phyloP scores from a whole-genome alignment of 192 early-diverging fungal species.

The Phlyctochytrium arcticum region DNA sequence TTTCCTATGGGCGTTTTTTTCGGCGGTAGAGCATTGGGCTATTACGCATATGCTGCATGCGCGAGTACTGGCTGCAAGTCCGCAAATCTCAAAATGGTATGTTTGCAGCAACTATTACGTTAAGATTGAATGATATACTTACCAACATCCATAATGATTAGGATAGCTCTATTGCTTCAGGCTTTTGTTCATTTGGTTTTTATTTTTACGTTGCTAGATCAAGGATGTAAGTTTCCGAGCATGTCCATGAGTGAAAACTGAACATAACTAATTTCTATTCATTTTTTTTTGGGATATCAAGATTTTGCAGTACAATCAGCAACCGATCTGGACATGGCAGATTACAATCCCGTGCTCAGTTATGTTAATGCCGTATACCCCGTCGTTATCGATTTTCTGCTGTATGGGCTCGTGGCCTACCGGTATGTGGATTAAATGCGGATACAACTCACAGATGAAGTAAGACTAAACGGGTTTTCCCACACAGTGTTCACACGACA shows the following conservation, averaged over 20 bases:
- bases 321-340: not conserved
- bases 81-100: too few species aligned
- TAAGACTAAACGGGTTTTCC: not conserved
- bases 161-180: not conserved
- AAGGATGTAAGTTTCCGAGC: not conserved
- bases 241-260: not conserved
- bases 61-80: not conserved
- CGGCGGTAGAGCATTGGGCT: constrained; percentile 2
- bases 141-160: not conserved
- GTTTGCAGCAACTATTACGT: too few species aligned
- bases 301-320: not conserved
- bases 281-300: not conserved
- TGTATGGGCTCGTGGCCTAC: not conserved
- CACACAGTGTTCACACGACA: too few species aligned
- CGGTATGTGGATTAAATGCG: too few species aligned
- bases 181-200: not conserved
- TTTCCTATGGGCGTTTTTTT: not conserved
- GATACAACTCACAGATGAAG: too few species aligned
- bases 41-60: not conserved
- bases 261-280: too few species aligned
- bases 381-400: not conserved
- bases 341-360: not conserved
- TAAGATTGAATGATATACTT: too few species aligned
- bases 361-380: not conserved
- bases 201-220: not conserved